phyloP scores from a whole-genome alignment of 106 monocot species.

The Dactylorhiza incarnata region DNA sequence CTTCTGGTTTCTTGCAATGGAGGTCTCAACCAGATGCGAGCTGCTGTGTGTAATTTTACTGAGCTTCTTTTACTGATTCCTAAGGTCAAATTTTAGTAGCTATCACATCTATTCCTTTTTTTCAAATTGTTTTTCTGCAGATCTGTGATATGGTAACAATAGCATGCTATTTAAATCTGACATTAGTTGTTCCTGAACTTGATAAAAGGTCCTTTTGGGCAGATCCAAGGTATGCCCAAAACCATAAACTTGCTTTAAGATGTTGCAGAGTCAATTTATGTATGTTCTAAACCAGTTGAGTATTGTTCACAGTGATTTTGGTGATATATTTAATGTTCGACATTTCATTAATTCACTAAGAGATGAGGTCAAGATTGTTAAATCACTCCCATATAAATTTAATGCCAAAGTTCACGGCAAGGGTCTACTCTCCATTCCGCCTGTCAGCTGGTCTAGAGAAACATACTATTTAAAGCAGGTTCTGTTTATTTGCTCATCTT shows the following conservation, averaged over 20 bases:
- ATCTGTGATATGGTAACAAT: constrained; percentile 93
- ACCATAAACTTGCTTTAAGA: not conserved
- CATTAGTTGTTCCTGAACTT: constrained; percentile 76
- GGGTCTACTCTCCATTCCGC: constrained; percentile 51
- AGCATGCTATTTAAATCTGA: constrained; percentile 72
- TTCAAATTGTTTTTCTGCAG: constrained; percentile 25
- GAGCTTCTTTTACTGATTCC: constrained; percentile 3
- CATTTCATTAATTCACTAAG: constrained; percentile 85
- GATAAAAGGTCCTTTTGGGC: constrained; percentile 98
- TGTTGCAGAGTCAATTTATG: not conserved
- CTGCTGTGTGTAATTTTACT: constrained; percentile 54
- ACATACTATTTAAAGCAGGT: constrained; percentile 81
- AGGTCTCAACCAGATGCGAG: constrained; percentile 94
- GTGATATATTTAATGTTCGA: constrained; percentile 73
- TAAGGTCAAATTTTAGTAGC: not conserved
- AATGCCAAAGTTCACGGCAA: not conserved
- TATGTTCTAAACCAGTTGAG: not conserved
- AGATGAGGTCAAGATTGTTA: constrained; percentile 82
- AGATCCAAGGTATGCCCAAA: constrained; percentile 60
- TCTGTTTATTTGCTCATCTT: not conserved
- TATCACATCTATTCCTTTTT: not conserved
- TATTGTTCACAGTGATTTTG: constrained; percentile 60
- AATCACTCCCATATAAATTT: constrained; percentile 53
- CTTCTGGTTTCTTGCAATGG: constrained; percentile 82
- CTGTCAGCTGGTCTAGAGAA: constrained; percentile 85